These are phyloP conservation scores for Poa pratensis DNA, from an alignment of 176 grass and related monocot species.

Conservation along the genomic window DNA sequence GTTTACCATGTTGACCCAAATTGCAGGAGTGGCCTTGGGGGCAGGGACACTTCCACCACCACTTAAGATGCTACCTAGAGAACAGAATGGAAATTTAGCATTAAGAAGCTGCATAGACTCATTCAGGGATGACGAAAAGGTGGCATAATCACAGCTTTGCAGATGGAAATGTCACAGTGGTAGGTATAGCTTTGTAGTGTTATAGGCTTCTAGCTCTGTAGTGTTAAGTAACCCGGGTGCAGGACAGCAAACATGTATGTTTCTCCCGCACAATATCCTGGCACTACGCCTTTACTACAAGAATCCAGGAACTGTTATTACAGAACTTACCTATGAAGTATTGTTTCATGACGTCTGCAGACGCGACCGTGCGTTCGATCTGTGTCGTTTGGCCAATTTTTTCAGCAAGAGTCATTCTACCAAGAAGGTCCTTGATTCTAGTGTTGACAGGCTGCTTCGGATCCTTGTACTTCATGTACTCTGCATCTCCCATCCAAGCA, in stretches of 20 bases:
- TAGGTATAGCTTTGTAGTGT: not conserved
- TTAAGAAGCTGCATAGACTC: conserved; percentile 24
- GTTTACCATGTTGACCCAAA: conserved; percentile 96
- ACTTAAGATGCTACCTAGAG: conserved; percentile 88
- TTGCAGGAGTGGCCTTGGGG: conserved; percentile 72
- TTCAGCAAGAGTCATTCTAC: conserved; percentile 94
- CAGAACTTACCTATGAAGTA: conserved; percentile 84
- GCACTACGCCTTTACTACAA: not conserved
- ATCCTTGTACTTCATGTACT: conserved; percentile 89
- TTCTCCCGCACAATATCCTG: not conserved
- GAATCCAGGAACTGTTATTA: not conserved
- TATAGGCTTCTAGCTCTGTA: not conserved
- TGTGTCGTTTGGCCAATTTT: conserved; percentile 97
- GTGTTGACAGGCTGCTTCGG: conserved; percentile 68
- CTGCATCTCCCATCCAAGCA: conserved; percentile 55
- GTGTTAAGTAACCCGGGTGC: not conserved
- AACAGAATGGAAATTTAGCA: conserved; percentile 6
- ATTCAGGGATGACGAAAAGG: not conserved
- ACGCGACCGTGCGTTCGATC: conserved; percentile 84
- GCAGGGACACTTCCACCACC: conserved; percentile 94
- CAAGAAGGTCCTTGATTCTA: conserved; percentile 81
- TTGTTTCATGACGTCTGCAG: conserved; percentile 77
- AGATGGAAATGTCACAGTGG: conserved; percentile 16
- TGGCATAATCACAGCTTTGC: conserved; percentile 29
- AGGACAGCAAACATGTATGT: not conserved